phyloP scores from a whole-genome alignment of 768 basidiomycete species.

The Grammothele lineata region DNA sequence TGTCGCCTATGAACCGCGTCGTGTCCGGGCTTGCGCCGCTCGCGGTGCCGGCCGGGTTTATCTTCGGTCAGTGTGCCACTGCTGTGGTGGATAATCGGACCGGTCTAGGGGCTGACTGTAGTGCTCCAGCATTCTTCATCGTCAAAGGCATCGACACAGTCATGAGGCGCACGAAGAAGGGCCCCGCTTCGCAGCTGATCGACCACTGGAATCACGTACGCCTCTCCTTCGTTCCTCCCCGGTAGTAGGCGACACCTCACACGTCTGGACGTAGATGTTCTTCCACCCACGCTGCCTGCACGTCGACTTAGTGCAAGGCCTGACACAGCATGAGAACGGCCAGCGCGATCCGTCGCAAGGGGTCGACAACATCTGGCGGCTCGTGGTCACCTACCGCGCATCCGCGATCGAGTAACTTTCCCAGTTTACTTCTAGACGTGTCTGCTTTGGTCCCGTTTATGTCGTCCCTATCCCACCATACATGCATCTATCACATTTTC shows the following conservation, averaged over 20 bases:
- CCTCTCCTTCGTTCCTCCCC: not conserved
- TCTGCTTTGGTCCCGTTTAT: no score
- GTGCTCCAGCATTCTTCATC: slow-evolving; percentile 22
- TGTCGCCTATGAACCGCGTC: slow-evolving; percentile 14
- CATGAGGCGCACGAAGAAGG: slow-evolving; percentile 35
- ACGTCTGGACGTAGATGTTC: slow-evolving; percentile 15
- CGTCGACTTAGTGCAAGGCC: slow-evolving; percentile 16
- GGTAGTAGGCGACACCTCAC: not conserved
- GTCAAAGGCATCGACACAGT: slow-evolving; percentile 13
- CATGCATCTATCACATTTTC: no score
- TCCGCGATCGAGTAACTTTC: not conserved
- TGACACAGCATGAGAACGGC: not conserved
- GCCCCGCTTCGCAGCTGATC: slow-evolving; percentile 37
- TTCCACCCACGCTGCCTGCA: slow-evolving; percentile 20
- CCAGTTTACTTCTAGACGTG: no score
- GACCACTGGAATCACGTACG: slow-evolving; percentile 50
- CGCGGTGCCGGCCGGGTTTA: not conserved
- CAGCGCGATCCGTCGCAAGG: not conserved
- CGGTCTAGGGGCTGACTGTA: slow-evolving; percentile 5
- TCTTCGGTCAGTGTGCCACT: slow-evolving; percentile 4
- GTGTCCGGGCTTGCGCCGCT: slow-evolving; percentile 5
- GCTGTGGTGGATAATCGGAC: slow-evolving; percentile 7
- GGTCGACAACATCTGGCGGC: slow-evolving; percentile 15
- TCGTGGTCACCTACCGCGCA: slow-evolving; percentile 11
- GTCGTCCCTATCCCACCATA: no score